Percentiles rank a stretch among this genome's conserved stretches.
Conservation (phyloP, 2,329 filamentous ascomycete genomes). For the Ophiostoma triangulosporum region DNA sequence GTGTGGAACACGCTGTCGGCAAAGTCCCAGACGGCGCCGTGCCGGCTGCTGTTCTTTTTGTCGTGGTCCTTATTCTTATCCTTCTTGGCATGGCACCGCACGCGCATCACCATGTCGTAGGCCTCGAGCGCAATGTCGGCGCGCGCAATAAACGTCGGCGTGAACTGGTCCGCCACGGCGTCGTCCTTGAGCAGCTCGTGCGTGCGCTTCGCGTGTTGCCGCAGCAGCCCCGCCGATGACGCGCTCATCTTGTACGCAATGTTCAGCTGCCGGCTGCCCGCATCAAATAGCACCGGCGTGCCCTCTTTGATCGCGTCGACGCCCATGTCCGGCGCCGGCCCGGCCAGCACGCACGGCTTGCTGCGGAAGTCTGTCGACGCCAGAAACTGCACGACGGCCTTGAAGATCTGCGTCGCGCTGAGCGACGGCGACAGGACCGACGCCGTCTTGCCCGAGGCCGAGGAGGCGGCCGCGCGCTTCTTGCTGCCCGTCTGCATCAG, state of each 20-base stretch:
- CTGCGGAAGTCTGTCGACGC: slow-evolving; percentile 57
- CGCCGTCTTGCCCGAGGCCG: not conserved
- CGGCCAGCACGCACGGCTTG: slow-evolving; percentile 46
- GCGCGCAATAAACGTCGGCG: slow-evolving; percentile 64
- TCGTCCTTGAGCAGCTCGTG: slow-evolving; percentile 58
- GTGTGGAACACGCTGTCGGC: slow-evolving; percentile 47
- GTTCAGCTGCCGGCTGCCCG: slow-evolving; percentile 56
- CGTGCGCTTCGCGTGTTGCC: slow-evolving; percentile 61
- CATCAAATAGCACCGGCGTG: slow-evolving; percentile 66
- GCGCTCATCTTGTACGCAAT: slow-evolving; percentile 79
- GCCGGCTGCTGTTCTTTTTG: slow-evolving; percentile 20
- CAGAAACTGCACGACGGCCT: slow-evolving; percentile 80
- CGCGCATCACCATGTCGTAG: slow-evolving; percentile 35
- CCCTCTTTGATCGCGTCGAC: slow-evolving; percentile 24
- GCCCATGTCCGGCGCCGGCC: slow-evolving; percentile 24
- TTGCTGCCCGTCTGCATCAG: slow-evolving; percentile 61
- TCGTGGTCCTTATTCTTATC: not conserved
- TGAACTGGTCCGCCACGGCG: slow-evolving; percentile 63
- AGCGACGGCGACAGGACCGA: slow-evolving; percentile 60
- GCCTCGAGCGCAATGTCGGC: slow-evolving; percentile 39
- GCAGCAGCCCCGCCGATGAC: slow-evolving; percentile 67
- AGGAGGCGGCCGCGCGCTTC: slow-evolving; percentile 24
- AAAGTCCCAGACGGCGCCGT: slow-evolving; percentile 31
- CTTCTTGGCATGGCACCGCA: slow-evolving; percentile 16
- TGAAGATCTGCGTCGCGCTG: slow-evolving; percentile 88